A percentile compares a stretch with the other conserved stretches of the same genome.
phyloP scores from a whole-genome alignment of 169 alveolate species.

The Cryptosporidium baileyi region DNA sequence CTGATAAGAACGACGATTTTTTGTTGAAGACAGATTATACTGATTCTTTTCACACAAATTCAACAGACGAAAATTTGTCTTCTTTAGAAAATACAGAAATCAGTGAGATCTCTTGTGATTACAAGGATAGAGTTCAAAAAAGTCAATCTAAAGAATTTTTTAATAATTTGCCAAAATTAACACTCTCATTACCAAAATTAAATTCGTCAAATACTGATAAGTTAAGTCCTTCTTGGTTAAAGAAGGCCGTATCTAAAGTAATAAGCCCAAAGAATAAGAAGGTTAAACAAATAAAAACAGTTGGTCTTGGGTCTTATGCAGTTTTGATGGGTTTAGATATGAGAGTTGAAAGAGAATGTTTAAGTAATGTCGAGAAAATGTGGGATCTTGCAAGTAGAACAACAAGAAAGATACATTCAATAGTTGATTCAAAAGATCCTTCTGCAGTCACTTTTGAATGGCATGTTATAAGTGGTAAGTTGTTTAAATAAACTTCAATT shows the following conservation, averaged over 20 bases:
- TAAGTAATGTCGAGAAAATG: conserved; percentile 21
- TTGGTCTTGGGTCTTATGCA: conserved; percentile 65
- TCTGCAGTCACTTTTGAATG: conserved; percentile 67
- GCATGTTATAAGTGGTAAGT: conserved; percentile 72
- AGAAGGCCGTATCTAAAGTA: conserved; percentile 63
- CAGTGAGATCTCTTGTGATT: not conserved
- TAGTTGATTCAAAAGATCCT: conserved; percentile 65
- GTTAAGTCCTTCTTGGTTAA: conserved; percentile 48
- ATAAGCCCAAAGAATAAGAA: conserved; percentile 41
- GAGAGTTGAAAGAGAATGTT: conserved; percentile 50
- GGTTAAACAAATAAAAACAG: conserved; percentile 5
- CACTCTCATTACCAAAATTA: not conserved
- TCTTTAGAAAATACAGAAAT: conserved; percentile 40
- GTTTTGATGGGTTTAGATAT: conserved; percentile 65
- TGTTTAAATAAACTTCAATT: not conserved
- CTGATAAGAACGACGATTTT: conserved; percentile 42
- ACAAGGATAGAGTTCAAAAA: not conserved
- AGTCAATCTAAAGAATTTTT: conserved; percentile 11
- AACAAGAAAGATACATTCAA: conserved; percentile 55
- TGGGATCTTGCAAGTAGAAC: conserved; percentile 58
- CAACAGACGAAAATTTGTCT: conserved; percentile 34
- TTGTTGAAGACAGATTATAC: not conserved
- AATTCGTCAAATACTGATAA: conserved; percentile 1
- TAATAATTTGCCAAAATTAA: conserved; percentile 1
- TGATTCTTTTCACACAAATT: not conserved